Evolutionary conservation across 1,284 basidiomycete genomes (phyloP).

Genomic region (Heterobasidion occidentale): DNA sequence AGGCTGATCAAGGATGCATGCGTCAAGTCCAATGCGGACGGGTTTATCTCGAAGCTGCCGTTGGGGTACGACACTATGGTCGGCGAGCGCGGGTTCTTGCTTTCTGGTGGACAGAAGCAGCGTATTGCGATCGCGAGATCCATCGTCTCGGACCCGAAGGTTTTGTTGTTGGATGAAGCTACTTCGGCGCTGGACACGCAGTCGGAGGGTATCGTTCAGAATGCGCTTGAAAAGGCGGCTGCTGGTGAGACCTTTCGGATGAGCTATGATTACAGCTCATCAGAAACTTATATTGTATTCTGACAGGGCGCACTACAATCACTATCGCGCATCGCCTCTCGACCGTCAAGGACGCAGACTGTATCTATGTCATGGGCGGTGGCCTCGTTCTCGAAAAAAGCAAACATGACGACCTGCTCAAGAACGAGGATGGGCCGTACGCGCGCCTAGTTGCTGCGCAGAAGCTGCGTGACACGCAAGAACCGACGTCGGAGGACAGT

Average conservation of each 20-base stretch:
- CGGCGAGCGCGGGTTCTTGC: conserved; percentile 87
- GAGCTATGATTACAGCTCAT: background rate
- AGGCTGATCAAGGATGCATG: conserved; percentile 82
- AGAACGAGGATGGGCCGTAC: conserved; percentile 61
- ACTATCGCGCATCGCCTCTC: conserved; percentile 73
- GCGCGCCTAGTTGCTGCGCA: conserved; percentile 75
- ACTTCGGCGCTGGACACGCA: conserved; percentile 89
- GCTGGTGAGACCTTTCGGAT: conserved; percentile 34
- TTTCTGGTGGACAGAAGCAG: conserved; percentile 91
- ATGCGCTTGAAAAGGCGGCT: conserved; percentile 90
- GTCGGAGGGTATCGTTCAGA: conserved; percentile 89
- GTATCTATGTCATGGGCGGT: conserved; percentile 74
- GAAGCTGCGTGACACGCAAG: conserved; percentile 54
- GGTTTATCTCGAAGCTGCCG: conserved; percentile 82
- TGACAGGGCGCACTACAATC: conserved; percentile 68
- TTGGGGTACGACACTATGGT: conserved; percentile 87
- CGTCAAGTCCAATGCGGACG: conserved; percentile 88
- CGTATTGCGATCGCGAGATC: conserved; percentile 92
- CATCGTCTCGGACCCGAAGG: conserved; percentile 85
- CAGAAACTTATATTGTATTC: conserved; percentile 13
- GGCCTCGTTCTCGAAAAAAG: conserved; percentile 80
- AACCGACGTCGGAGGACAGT: conserved; percentile 20
- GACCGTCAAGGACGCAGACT: conserved; percentile 75
- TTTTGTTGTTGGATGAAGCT: conserved; percentile 81
- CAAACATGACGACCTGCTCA: conserved; percentile 73